Evolutionary conservation across 352 stramenopile genomes (phyloP), one percentile per base, ranked within the genome.

Genomic region (Blastocystis sp.): DNA sequence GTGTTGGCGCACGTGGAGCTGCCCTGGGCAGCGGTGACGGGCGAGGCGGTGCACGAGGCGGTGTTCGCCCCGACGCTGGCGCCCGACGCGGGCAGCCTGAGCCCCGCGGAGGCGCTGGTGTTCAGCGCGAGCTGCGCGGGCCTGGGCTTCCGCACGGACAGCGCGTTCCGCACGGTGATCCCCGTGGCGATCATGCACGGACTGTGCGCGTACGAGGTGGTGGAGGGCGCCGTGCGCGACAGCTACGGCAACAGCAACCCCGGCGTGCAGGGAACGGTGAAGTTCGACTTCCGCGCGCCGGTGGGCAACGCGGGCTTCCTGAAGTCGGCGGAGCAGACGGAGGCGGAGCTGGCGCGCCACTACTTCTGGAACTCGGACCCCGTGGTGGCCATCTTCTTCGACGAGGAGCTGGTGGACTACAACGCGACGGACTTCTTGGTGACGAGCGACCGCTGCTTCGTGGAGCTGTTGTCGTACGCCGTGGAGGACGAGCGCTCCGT

Each of bases 381-480:
- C 28, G 71, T 81, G n/a, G 71, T 81, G 71, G 71, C 71, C 14
- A 3, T 81, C 0, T 81, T 81, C 45, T 81, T 81, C 71, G 54
- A 64, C 38, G 71, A 81, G 71, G 48, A 45, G 28, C 19, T 81
- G 42, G 42, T 28, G 6, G 3, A 42, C 59, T 81, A 66, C 71
- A 64, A 81, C n/a, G 71, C 64, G 71, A 42, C 71, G 17, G 17
- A 54, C 14, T 34, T 6, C 9, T 54, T 81, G 2, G 60, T 81
- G 40, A 81, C 57, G 28, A 54, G 64, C 14, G 71, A 81, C n/a
- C 0, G 54, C 38, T 81, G 71, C 59, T 7, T 17, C 10, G 34
- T 48, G 9, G 7, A 3, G 10, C 43, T 64, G 48, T 21, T 64
- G 11, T 63, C 40, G 17, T 38, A 81, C 43, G 60, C 43, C 4